These are phyloP conservation scores for Backusella circina DNA, from an alignment of 192 early-diverging fungal species.

Conservation along the genomic window DNA sequence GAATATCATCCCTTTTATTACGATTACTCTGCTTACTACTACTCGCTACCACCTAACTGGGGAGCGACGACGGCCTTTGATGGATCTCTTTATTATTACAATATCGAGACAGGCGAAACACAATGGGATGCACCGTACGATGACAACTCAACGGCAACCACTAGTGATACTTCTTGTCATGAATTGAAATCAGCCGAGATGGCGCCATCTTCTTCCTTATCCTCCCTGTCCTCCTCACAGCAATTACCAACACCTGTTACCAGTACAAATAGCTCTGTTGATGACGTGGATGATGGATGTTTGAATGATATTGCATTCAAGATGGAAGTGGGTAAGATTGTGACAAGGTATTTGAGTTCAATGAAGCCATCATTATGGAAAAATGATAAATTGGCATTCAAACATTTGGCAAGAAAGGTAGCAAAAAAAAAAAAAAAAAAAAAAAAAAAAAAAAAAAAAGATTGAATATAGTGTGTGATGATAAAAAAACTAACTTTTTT, in stretches of 20 bases:
- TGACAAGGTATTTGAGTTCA: constrained; percentile 33
- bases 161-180: neutral
- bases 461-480: too few relatives aligned
- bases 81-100: constrained; percentile 49
- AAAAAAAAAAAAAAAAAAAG: too few relatives aligned
- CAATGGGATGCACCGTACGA: constrained; percentile 47
- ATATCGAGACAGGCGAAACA: constrained; percentile 42
- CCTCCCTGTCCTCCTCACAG: neutral
- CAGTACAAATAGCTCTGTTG: neutral
- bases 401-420: constrained; percentile 49
- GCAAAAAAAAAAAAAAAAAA: too few relatives aligned
- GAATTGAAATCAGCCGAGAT: neutral
- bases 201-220: neutral
- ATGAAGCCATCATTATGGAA: constrained; percentile 42
- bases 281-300: neutral
- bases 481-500: too few relatives aligned
- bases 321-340: constrained; percentile 22
- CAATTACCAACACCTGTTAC: constrained; percentile 3
- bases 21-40: neutral
- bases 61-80: constrained; percentile 36
- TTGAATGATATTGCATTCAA: constrained; percentile 23
- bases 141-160: too few relatives aligned
- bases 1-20: neutral
- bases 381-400: constrained; percentile 41
- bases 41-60: constrained; percentile 48